phyloP scores from a whole-genome alignment of 2,329 filamentous ascomycete genomes.

The Phialocephala sp. region DNA sequence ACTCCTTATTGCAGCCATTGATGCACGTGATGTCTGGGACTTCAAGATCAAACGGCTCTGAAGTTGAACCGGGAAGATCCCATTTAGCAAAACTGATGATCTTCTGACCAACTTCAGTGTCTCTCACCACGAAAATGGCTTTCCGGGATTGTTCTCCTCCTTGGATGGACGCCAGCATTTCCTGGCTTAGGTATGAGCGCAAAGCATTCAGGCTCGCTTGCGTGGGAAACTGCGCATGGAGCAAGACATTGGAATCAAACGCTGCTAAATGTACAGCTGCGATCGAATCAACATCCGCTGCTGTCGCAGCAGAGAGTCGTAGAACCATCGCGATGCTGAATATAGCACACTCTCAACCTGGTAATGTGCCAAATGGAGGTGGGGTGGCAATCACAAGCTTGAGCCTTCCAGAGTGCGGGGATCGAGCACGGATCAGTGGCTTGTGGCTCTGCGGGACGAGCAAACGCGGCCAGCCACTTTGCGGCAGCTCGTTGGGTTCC shows the following conservation, averaged over 20 bases:
- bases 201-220: conserved; percentile 27
- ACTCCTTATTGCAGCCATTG: conserved; percentile 27
- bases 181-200: conserved; percentile 28
- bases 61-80: conserved; percentile 32
- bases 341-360: neutral
- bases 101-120: conserved; percentile 26
- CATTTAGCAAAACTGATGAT: conserved; percentile 41
- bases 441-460: conserved; percentile 5
- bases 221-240: conserved; percentile 40
- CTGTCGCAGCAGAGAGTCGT: conserved; percentile 29
- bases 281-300: conserved; percentile 34
- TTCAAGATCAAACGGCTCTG: neutral
- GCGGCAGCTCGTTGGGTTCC: neutral
- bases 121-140: conserved; percentile 35
- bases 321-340: conserved; percentile 30
- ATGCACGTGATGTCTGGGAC: conserved; percentile 29
- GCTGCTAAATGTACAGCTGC: conserved; percentile 41
- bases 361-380: neutral
- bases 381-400: neutral
- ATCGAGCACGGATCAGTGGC: neutral
- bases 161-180: conserved; percentile 28
- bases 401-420: neutral
- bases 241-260: conserved; percentile 36
- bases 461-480: too few relatives aligned
- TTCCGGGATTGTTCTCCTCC: conserved; percentile 23